A percentile compares a stretch with the other conserved stretches of the same genome.
phyloP scores from a whole-genome alignment of 192 early-diverging fungal genomes.

The Mortierella hygrophila region DNA sequence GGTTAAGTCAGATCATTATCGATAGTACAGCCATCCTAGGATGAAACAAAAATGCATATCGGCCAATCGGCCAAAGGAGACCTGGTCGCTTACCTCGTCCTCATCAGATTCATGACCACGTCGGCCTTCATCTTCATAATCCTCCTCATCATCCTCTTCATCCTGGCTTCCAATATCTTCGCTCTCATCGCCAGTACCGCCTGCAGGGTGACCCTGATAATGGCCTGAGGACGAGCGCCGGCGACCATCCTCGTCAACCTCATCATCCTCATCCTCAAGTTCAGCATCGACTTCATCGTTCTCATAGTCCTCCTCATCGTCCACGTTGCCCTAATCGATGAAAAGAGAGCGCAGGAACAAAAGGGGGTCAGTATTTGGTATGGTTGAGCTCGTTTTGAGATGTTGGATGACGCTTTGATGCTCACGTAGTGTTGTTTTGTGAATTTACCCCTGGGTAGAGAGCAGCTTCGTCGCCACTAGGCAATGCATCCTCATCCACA shows the following conservation, averaged over 20 bases:
- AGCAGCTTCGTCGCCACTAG: constrained; percentile 27
- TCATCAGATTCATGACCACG: background rate
- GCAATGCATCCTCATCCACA: constrained; percentile 21
- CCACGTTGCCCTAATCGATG: background rate
- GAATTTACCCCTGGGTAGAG: constrained; percentile 20
- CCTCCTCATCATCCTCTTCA: constrained; percentile 34
- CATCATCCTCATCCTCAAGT: constrained; percentile 18
- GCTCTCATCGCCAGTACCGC: constrained; percentile 25
- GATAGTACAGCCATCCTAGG: too few species aligned
- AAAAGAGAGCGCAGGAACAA: background rate
- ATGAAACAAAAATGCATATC: too few species aligned
- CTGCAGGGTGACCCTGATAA: background rate
- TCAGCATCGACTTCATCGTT: constrained; percentile 26
- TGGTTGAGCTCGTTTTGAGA: background rate
- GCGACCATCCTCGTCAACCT: background rate
- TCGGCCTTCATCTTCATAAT: constrained; percentile 13
- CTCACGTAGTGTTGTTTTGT: background rate
- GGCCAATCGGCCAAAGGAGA: background rate
- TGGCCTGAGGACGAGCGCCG: background rate
- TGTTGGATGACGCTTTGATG: constrained; percentile 4
- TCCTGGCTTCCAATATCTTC: constrained; percentile 42
- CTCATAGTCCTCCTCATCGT: constrained; percentile 50
- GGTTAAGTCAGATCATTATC: too few species aligned
- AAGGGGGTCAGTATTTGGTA: background rate
- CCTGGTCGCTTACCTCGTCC: background rate